Percentiles rank a stretch among this genome's conserved stretches.
Evolutionary conservation across 441 rosid genomes (phyloP).

Genomic region (Mallotus repandus): DNA sequence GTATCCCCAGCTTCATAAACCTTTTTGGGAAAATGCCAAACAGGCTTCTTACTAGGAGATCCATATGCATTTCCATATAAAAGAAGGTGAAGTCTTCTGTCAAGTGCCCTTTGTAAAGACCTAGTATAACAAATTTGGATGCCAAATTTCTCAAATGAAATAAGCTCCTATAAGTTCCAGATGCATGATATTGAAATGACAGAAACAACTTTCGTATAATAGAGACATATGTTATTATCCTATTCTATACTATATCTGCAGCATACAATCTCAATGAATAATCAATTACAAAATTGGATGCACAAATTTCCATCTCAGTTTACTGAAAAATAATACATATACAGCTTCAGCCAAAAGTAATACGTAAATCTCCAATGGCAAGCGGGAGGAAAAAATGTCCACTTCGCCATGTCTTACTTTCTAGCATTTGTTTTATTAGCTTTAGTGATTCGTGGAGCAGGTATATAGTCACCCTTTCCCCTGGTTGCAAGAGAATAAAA

Average conservation of each 20-base stretch:
- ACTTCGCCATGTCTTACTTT: conserved; percentile 44
- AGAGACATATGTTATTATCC: not conserved
- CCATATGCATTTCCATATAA: conserved; percentile 58
- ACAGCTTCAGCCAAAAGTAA: not conserved
- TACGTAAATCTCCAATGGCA: not conserved
- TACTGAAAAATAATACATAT: not conserved
- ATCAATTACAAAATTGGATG: not conserved
- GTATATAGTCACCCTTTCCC: conserved; percentile 82
- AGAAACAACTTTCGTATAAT: not conserved
- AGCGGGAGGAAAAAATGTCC: not conserved
- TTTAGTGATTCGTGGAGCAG: conserved; percentile 86
- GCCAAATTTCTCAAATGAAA: not conserved
- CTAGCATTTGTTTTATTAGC: conserved; percentile 76
- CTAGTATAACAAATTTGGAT: conserved; percentile 30
- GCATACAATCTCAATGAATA: not conserved
- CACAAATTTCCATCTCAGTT: not conserved
- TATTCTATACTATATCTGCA: not conserved
- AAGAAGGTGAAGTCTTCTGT: conserved; percentile 80
- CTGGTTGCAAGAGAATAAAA: conserved; percentile 38
- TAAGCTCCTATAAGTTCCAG: not conserved
- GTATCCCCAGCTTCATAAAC: conserved; percentile 83
- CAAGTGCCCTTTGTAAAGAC: conserved; percentile 58
- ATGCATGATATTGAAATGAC: not conserved
- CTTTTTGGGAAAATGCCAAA: conserved; percentile 96
- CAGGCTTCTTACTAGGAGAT: conserved; percentile 56